Percentiles rank a stretch among this genome's conserved stretches.
Evolutionary conservation across 306 rosid genomes (phyloP).

Genomic region (Vigna mungo): DNA sequence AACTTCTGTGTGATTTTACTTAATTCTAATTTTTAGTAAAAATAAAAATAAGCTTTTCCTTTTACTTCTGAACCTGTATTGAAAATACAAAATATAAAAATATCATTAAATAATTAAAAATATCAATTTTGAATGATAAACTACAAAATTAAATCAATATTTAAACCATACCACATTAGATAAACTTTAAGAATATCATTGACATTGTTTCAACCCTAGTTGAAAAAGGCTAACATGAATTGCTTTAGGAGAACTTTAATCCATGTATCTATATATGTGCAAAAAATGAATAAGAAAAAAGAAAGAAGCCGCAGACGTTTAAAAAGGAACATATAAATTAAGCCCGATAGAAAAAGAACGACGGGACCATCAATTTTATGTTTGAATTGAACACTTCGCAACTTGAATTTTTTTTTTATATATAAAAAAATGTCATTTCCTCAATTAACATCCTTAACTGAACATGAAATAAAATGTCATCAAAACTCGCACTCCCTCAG

Average conservation of each 20-base stretch:
- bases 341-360: not conserved
- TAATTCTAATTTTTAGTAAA: not conserved
- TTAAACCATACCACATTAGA: not conserved
- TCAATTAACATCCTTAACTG: not conserved
- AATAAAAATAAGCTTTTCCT: not conserved
- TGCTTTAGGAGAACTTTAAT: not conserved
- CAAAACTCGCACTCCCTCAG: not conserved
- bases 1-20: not conserved
- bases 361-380: not conserved
- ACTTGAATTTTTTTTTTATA: not conserved
- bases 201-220: not conserved
- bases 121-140: not conserved
- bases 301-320: not conserved
- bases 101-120: not conserved
- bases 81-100: not conserved
- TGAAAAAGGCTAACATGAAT: not conserved
- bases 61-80: not conserved
- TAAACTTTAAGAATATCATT: too few species aligned
- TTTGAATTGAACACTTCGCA: not conserved
- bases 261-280: not conserved
- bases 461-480: not conserved
- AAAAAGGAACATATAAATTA: not conserved
- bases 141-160: not conserved
- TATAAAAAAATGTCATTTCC: not conserved
- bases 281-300: not conserved